These are phyloP conservation scores for Osmanthus fragrans DNA, from an alignment of 257 asterid genomes.

Conservation along the genomic window DNA sequence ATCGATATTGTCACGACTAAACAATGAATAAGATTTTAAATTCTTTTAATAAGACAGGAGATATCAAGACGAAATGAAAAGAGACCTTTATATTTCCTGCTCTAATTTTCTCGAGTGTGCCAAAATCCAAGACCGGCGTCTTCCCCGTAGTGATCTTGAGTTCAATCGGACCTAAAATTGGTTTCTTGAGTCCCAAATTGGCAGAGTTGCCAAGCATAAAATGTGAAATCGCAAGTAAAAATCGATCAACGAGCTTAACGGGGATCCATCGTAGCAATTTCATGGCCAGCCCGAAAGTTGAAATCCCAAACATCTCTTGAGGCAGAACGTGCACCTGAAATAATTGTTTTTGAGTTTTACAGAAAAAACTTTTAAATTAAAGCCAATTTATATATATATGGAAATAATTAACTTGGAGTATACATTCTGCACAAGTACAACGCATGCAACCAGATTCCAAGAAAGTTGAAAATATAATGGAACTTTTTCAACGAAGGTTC, in stretches of 20 bases:
- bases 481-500: background rate
- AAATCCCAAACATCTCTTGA: conserved; percentile 38
- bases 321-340: conserved; percentile 44
- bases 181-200: background rate
- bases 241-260: conserved; percentile 27
- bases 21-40: no score
- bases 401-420: background rate
- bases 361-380: background rate
- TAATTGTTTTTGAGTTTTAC: background rate
- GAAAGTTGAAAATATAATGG: background rate
- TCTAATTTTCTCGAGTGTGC: conserved; percentile 15
- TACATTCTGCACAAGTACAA: background rate
- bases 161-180: conserved; percentile 9
- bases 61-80: no score
- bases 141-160: conserved; percentile 20
- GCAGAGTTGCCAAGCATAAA: conserved; percentile 37
- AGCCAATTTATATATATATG: no score
- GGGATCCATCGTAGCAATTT: conserved; percentile 37
- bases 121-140: conserved; percentile 16
- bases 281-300: conserved; percentile 47
- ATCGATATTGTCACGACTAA: background rate
- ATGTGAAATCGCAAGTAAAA: conserved; percentile 29
- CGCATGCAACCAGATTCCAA: background rate
- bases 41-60: background rate
- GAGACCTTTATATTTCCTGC: conserved; percentile 16